These are phyloP conservation scores for Chernovozyma sophiae-reginae DNA, from an alignment of 1,139 yeast genomes.

Conservation along the genomic window DNA sequence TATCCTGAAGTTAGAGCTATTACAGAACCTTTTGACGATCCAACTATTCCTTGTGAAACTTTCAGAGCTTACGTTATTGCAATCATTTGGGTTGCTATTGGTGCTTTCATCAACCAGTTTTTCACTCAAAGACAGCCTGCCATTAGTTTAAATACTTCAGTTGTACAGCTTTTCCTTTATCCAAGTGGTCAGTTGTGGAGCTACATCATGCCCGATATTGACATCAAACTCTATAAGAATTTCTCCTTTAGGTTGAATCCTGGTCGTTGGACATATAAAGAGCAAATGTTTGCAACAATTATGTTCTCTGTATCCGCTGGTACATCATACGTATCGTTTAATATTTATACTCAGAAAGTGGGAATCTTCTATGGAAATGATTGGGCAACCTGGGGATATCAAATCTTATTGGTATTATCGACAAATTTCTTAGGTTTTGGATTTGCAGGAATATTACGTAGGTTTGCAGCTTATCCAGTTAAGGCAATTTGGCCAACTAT, in stretches of 20 bases:
- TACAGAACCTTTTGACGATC: constrained; percentile 45
- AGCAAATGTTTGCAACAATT: constrained; percentile 55
- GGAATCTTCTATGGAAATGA: constrained; percentile 27
- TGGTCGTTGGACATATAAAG: constrained; percentile 58
- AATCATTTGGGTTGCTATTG: constrained; percentile 46
- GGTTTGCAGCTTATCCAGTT: constrained; percentile 49
- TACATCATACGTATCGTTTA: constrained; percentile 34
- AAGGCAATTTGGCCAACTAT: constrained; percentile 49
- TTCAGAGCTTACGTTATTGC: constrained; percentile 47
- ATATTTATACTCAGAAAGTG: constrained; percentile 37
- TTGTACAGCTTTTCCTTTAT: constrained; percentile 50
- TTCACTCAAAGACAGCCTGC: constrained; percentile 54
- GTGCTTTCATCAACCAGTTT: constrained; percentile 55
- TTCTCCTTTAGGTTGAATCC: constrained; percentile 32
- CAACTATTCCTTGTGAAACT: constrained; percentile 43
- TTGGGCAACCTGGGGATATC: constrained; percentile 40
- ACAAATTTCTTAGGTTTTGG: constrained; percentile 56
- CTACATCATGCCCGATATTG: constrained; percentile 3
- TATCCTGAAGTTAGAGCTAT: constrained; percentile 57
- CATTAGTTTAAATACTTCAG: constrained; percentile 42
- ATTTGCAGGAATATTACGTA: constrained; percentile 50
- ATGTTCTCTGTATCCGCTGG: constrained; percentile 36
- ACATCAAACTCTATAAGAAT: not conserved
- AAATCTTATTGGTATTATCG: constrained; percentile 39
- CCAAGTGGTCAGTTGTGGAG: constrained; percentile 45